Base-by-base conservation (phyloP, 805 yeast species). In the Saccharomyces mikatae region DNA sequence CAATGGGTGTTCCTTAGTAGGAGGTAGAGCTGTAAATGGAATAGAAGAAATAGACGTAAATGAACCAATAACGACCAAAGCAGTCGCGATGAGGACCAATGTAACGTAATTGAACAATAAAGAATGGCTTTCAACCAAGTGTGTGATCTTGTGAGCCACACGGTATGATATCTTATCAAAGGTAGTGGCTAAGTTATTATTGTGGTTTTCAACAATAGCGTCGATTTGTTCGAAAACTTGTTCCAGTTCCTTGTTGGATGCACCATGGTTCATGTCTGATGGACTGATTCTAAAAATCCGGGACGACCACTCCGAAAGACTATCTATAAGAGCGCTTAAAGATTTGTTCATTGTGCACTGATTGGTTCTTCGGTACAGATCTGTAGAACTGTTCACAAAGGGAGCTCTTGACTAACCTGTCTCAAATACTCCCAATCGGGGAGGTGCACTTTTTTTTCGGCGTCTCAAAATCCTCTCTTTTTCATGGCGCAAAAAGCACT, bases 1-100 rank as follows among this genome's bases (percentile, higher is more conserved):
- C 47, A 74, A 54, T 1, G 73, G 74, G 60, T 76, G 77, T 8
- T 64, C 51, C 11, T 59, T 62, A 10, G 64, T 66, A 22, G 80
- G 76, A 29, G 69, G 65, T 50, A 64, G 52, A 21, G 69, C 67
- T 36, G 67, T 65, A 26, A 57, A 59, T 21, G 69, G 69, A 31
- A 65, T 63, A 6, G 64, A 58, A 1, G 58, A 64, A 2, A 76
- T 51, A 0, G 77, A 66, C 4, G 70, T 64, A 55, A 68, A 69
- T 17, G 74, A 58, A 0, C 78, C 79, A 22, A 72, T 9, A 2
- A 67, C 55, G 1, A 73, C 63, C 30, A 76, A 53, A 0, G 65
- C 51, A 5, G 70, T 50, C 0, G 72, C 67, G 30, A 68, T 46
- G 3, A 62, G 30, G n/a, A 52, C 48, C 10, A 54, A 56, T 8